A percentile compares a stretch with the other conserved stretches of the same genome.
phyloP scores from a whole-genome alignment of 2,329 filamentous ascomycete species.

The Pleoardoris graminearum region DNA sequence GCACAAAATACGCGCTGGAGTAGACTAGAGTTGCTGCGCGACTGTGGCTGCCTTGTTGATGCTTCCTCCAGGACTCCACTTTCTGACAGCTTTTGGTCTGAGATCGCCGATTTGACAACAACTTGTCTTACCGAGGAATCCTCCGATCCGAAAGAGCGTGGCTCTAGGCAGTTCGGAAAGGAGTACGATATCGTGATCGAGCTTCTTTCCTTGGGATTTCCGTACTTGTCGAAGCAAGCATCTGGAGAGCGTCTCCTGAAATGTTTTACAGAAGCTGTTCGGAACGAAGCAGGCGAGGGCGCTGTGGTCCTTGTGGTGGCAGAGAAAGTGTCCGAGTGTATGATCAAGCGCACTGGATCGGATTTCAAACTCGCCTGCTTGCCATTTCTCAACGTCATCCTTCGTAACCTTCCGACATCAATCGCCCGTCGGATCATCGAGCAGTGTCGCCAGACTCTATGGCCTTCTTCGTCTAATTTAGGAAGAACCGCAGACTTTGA shows the following conservation, averaged over 20 bases:
- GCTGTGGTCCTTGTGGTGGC: slow-evolving; percentile 68
- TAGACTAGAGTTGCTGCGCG: slow-evolving; percentile 46
- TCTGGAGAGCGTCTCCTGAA: slow-evolving; percentile 55
- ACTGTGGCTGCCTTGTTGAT: slow-evolving; percentile 33
- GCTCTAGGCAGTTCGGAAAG: slow-evolving; percentile 57
- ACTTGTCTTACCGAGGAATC: slow-evolving; percentile 28
- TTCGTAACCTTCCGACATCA: slow-evolving; percentile 43
- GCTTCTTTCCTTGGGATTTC: slow-evolving; percentile 66
- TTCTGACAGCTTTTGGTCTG: slow-evolving; percentile 33
- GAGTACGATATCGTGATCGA: slow-evolving; percentile 72
- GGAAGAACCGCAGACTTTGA: slow-evolving; percentile 51
- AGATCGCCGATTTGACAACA: slow-evolving; percentile 26
- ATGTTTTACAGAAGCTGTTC: slow-evolving; percentile 59
- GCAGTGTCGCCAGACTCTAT: slow-evolving; percentile 66
- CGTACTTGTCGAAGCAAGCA: slow-evolving; percentile 26
- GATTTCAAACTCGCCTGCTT: slow-evolving; percentile 25
- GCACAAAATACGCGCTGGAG: slow-evolving; percentile 40
- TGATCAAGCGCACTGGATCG: slow-evolving; percentile 23
- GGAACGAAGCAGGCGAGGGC: slow-evolving; percentile 66
- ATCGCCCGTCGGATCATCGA: slow-evolving; percentile 58
- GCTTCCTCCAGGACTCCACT: slow-evolving; percentile 25
- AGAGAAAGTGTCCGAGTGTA: slow-evolving; percentile 66
- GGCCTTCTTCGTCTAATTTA: slow-evolving; percentile 57
- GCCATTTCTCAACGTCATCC: slow-evolving; percentile 42
- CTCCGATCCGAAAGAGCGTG: slow-evolving; percentile 27